Evolutionary conservation across 305 asterid genomes (phyloP), one percentile per base, ranked within the genome.

Genomic region (Rubia balearica): DNA sequence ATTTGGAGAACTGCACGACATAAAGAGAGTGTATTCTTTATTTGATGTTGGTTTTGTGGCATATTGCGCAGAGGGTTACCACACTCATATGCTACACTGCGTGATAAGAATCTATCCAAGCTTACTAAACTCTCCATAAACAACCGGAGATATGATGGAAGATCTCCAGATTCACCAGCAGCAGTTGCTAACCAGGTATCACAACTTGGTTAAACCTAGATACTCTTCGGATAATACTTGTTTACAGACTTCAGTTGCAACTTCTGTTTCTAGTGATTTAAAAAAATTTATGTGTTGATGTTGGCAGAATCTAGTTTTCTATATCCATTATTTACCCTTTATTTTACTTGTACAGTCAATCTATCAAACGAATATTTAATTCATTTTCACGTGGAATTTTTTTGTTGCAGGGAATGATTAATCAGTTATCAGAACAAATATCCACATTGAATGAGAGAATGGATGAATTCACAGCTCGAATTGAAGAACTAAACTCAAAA

Each of bases 381-480:
- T n/a, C 43, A 19, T 2, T n/a, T 40, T 30, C 11, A 43, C 12
- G 21, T 66, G 19, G 46, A 49, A 45, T 57, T 69, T 73, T 46
- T 68, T 78, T 80, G 69, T 85, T 81, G 69, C 89, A 94, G 99
- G 99, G 97, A 61, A 83, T 88, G 42, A 84, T 89, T 53, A 86
- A 85, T 78, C 97, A 90, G 82, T 77, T 94, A 61, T 88, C 96
- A 6, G 99, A 94, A 81, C 97, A 94, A 80, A 89, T 94, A 69
- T 89, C 97, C 41, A 94, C 94, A 10, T 78, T 94, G 77, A 89
- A 85, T 42, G 97, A 94, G 80, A 85, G 99, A 74, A 91, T 94
- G 99, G 97, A 94, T 68, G 99, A 94, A 75, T 91, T 94, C 73
- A 89, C 97, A 53, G 88, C 98, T 40, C 84, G 92, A 67, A 86